phyloP scores from a whole-genome alignment of 306 rosid species.

The Inga oerstediana region DNA sequence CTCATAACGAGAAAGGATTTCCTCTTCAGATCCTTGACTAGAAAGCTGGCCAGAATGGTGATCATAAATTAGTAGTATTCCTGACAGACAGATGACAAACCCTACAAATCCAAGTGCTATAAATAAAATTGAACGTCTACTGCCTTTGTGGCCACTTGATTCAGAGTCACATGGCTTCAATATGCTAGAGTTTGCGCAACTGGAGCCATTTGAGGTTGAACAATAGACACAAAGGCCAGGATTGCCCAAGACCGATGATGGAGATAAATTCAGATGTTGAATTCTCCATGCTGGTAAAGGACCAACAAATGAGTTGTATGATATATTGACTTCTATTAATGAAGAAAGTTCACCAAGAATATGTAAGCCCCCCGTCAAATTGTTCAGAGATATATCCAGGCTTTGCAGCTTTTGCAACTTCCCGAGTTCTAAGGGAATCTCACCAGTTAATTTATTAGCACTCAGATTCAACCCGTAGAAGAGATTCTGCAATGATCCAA shows the following conservation, averaged over 20 bases:
- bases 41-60: neutral
- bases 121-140: constrained; percentile 41
- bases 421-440: constrained; percentile 57
- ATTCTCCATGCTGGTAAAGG: constrained; percentile 54
- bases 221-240: constrained; percentile 61
- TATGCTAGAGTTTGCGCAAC: constrained; percentile 40
- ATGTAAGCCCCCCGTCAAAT: constrained; percentile 65
- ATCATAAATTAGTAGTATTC: neutral
- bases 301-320: constrained; percentile 69
- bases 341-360: constrained; percentile 51
- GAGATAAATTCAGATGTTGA: constrained; percentile 40
- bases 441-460: constrained; percentile 65
- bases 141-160: constrained; percentile 39
- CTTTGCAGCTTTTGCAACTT: constrained; percentile 38
- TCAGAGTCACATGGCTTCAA: constrained; percentile 48
- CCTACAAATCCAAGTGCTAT: constrained; percentile 54
- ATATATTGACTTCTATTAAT: constrained; percentile 51
- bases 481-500: constrained; percentile 62
- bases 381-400: constrained; percentile 73
- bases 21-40: neutral
- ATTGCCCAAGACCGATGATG: constrained; percentile 61
- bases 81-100: constrained; percentile 37
- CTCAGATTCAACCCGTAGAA: constrained; percentile 66
- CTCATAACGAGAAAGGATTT: no score
- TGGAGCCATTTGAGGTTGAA: constrained; percentile 35